Evolutionary conservation across 1,284 basidiomycete species (phyloP).

Genomic region (Veloboletus limbatus): DNA sequence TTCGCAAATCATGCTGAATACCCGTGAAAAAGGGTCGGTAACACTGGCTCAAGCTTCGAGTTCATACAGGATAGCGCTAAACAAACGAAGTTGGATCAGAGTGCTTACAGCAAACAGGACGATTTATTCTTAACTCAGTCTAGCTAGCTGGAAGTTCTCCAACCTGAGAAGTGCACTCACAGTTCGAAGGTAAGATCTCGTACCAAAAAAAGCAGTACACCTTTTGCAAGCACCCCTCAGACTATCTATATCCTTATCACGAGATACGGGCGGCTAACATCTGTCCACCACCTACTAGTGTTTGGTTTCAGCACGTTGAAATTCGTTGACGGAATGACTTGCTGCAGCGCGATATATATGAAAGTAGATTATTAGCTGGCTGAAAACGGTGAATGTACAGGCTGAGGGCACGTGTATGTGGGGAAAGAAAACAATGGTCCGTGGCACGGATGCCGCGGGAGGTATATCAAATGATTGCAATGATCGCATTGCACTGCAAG

Average conservation of each 20-base stretch:
- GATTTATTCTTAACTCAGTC: constrained; percentile 80
- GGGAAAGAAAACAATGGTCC: neutral
- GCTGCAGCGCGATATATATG: neutral
- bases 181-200: constrained; percentile 85
- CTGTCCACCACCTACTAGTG: no score
- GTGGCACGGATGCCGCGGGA: neutral
- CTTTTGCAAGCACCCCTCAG: no score
- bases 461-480: neutral
- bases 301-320: no score
- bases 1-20: constrained; percentile 90
- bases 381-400: neutral
- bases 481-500: neutral
- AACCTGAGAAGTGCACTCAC: constrained; percentile 42
- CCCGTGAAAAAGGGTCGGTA: constrained; percentile 37
- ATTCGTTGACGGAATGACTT: no score
- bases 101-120: constrained; percentile 80
- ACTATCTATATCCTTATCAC: no score
- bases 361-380: constrained; percentile 3
- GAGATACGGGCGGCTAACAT: no score
- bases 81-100: neutral
- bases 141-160: constrained; percentile 51
- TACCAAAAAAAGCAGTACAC: no score
- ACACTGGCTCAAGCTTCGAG: constrained; percentile 4
- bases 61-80: constrained; percentile 80
- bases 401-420: neutral